A percentile compares a stretch with the other conserved stretches of the same genome.
These are phyloP conservation scores for Phytophthora boehmeriae DNA, from an alignment of 352 stramenopile species.

Conservation along the genomic window DNA sequence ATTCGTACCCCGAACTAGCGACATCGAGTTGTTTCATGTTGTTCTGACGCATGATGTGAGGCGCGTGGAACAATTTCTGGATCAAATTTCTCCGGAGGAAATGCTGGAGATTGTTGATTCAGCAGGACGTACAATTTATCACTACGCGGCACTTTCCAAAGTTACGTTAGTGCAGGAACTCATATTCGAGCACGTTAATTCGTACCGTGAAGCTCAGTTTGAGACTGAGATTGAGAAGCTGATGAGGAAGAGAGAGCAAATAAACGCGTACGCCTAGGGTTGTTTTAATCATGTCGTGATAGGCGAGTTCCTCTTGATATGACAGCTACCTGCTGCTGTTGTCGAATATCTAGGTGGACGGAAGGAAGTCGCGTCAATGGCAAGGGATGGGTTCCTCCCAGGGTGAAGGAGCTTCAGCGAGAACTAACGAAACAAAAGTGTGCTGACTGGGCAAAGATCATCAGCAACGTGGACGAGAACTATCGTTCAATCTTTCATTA, in stretches of 20 bases:
- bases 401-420: slow-evolving; percentile 47
- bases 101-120: slow-evolving; percentile 39
- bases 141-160: slow-evolving; percentile 52
- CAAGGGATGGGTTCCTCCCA: slow-evolving; percentile 45
- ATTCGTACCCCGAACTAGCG: slow-evolving; percentile 40
- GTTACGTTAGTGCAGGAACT: slow-evolving; percentile 14
- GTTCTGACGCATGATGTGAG: slow-evolving; percentile 33
- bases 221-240: slow-evolving; percentile 32
- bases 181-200: slow-evolving; percentile 42
- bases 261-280: slow-evolving; percentile 34
- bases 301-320: not conserved
- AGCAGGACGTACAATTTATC: slow-evolving; percentile 41
- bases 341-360: slow-evolving; percentile 7
- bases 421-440: slow-evolving; percentile 27
- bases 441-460: slow-evolving; percentile 39
- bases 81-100: slow-evolving; percentile 30
- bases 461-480: slow-evolving; percentile 38
- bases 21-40: slow-evolving; percentile 52
- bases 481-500: slow-evolving; percentile 65
- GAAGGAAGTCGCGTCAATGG: slow-evolving; percentile 7
- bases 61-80: slow-evolving; percentile 28
- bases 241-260: slow-evolving; percentile 37
- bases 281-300: not conserved
- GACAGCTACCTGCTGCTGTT: slow-evolving; percentile 10
- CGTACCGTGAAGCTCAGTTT: slow-evolving; percentile 31